A percentile compares a stretch with the other conserved stretches of the same genome.
These are phyloP conservation scores for Naganishia kalamii DNA, from an alignment of 768 basidiomycete species.

Conservation along the genomic window DNA sequence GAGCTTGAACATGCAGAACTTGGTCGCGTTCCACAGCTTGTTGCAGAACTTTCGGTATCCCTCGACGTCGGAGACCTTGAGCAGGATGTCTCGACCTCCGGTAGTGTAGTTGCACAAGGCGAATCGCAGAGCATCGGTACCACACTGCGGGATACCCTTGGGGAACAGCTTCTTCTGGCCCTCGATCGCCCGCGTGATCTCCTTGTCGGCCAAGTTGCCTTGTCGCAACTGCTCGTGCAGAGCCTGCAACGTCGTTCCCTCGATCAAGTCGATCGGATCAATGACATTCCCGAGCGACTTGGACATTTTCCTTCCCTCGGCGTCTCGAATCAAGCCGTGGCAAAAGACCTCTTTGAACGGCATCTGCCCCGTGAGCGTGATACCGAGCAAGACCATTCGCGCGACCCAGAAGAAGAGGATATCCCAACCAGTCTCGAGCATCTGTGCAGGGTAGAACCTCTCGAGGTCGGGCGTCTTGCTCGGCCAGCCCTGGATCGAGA, in stretches of 20 bases:
- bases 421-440: slow-evolving; percentile 98
- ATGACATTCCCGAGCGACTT: slow-evolving; percentile 97
- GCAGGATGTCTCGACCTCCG: slow-evolving; percentile 91
- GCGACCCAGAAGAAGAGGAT: slow-evolving; percentile 99
- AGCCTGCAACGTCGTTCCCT: slow-evolving; percentile 68
- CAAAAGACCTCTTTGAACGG: slow-evolving; percentile 94
- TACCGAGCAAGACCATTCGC: slow-evolving; percentile 90
- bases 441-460: slow-evolving; percentile 77
- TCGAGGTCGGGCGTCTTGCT: slow-evolving; percentile 77
- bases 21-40: slow-evolving; percentile 98
- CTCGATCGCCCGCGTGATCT: slow-evolving; percentile 78
- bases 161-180: slow-evolving; percentile 99
- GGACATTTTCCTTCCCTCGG: slow-evolving; percentile 97
- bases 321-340: slow-evolving; percentile 98
- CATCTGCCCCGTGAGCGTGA: slow-evolving; percentile 78
- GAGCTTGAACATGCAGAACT: slow-evolving; percentile 97
- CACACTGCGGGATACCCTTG: slow-evolving; percentile 97
- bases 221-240: slow-evolving; percentile 78
- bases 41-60: slow-evolving; percentile 99
- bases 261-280: slow-evolving; percentile 90
- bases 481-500: slow-evolving; percentile 96
- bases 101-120: slow-evolving; percentile 89
- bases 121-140: slow-evolving; percentile 91
- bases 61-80: slow-evolving; percentile 91
- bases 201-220: slow-evolving; percentile 89